Conservation (phyloP, 768 basidiomycete species). For the Udeniomyces megalosporus region DNA sequence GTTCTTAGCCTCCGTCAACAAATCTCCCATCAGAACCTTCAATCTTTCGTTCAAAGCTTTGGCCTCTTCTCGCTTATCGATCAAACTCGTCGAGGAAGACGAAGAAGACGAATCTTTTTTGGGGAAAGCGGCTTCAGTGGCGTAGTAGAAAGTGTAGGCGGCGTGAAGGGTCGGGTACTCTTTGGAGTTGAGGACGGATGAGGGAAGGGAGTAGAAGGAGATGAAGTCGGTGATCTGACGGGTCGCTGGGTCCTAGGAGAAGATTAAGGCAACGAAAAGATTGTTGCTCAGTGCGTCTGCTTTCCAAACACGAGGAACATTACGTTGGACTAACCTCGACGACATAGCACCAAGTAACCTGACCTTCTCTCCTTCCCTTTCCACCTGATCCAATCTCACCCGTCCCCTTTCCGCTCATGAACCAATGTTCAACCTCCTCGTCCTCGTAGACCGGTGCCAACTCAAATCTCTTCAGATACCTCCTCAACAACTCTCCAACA, state of each 20-base stretch:
- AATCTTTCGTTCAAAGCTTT: conserved; percentile 48
- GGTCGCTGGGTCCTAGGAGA: conserved; percentile 54
- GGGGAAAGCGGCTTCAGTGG: conserved; percentile 53
- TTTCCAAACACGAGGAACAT: neutral
- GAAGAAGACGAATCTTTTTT: neutral
- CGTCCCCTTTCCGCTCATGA: conserved; percentile 68
- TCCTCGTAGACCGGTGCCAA: conserved; percentile 56
- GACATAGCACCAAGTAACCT: conserved; percentile 72
- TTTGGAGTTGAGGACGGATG: conserved; percentile 65
- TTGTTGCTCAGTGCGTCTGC: too few relatives aligned
- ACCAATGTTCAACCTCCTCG: conserved; percentile 71
- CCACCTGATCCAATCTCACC: conserved; percentile 37
- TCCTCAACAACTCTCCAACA: conserved; percentile 51
- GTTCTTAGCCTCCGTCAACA: conserved; percentile 59
- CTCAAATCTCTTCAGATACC: conserved; percentile 73
- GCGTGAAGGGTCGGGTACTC: conserved; percentile 65
- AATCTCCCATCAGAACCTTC: conserved; percentile 55
- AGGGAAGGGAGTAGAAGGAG: conserved; percentile 92
- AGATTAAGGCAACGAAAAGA: neutral
- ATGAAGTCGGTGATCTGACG: conserved; percentile 84
- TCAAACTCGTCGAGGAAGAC: too few relatives aligned
- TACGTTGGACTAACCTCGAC: conserved; percentile 51
- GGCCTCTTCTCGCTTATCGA: conserved; percentile 2
- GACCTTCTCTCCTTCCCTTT: conserved; percentile 29
- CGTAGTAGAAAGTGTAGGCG: conserved; percentile 92